Percentiles rank a stretch among this genome's conserved stretches.
Evolutionary conservation across 2,329 filamentous ascomycete species (phyloP).

Genomic region (Aspergillus aculeatinus): DNA sequence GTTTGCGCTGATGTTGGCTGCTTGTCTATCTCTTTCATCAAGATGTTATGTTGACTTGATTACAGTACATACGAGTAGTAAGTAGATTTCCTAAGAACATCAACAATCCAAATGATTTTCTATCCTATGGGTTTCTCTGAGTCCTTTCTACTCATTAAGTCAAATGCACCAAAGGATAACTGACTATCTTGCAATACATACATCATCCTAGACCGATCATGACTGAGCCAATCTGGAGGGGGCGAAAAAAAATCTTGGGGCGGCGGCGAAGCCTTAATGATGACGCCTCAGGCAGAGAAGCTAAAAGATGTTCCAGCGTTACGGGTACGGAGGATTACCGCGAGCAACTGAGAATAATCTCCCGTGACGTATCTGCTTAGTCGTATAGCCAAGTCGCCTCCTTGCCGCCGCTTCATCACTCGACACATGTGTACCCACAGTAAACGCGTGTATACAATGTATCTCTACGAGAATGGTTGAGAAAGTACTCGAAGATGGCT

Average conservation of each 20-base stretch:
- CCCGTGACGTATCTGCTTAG: not conserved
- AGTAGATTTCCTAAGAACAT: too few species aligned
- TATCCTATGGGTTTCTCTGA: too few species aligned
- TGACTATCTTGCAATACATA: not conserved
- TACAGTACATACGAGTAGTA: too few species aligned
- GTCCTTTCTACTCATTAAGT: not conserved
- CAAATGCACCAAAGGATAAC: not conserved
- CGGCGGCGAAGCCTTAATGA: not conserved
- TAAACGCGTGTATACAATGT: too few species aligned
- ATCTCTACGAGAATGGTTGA: not conserved
- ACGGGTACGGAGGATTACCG: not conserved
- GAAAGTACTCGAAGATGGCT: not conserved
- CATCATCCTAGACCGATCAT: not conserved
- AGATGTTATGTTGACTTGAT: too few species aligned
- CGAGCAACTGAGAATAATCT: too few species aligned
- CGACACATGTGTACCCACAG: too few species aligned
- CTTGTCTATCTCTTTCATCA: not conserved
- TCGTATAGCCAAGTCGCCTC: not conserved
- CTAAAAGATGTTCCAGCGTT: too few species aligned
- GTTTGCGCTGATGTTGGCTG: not conserved
- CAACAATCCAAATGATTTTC: too few species aligned
- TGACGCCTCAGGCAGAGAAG: conserved; percentile 3
- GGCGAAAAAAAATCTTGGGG: conserved; percentile 10
- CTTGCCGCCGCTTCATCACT: not conserved
- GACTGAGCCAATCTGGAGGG: conserved; percentile 11